A percentile compares a stretch with the other conserved stretches of the same genome.
Evolutionary conservation across 192 early-diverging fungal species (phyloP).

Genomic region (Dissophora globulifera): DNA sequence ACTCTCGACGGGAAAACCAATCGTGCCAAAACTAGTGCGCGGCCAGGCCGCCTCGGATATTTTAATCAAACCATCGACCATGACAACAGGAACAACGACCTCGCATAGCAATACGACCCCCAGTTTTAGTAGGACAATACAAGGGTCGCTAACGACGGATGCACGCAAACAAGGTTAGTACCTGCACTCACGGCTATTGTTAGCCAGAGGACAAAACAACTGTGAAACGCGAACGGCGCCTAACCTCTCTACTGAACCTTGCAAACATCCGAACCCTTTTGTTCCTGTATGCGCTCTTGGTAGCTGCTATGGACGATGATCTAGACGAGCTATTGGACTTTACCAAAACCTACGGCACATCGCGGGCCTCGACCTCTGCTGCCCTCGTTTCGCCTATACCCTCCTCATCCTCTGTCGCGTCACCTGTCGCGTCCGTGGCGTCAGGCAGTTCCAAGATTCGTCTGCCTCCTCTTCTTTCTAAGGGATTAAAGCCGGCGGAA

Average conservation of each 20-base stretch:
- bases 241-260: not conserved
- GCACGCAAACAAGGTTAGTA: constrained; percentile 10
- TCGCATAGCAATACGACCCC: not conserved
- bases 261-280: not conserved
- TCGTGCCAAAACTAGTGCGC: constrained; percentile 41
- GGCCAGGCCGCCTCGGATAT: constrained; percentile 40
- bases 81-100: not conserved
- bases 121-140: constrained; percentile 2
- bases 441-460: not conserved
- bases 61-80: constrained; percentile 26
- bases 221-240: too few species aligned
- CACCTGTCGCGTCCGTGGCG: not conserved
- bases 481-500: not conserved
- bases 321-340: constrained; percentile 46
- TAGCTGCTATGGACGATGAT: constrained; percentile 31
- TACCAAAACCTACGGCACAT: constrained; percentile 34
- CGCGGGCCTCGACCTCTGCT: not conserved
- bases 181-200: not conserved
- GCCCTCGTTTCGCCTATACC: too few species aligned
- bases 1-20: constrained; percentile 41
- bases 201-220: too few species aligned
- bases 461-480: constrained; percentile 11
- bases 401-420: not conserved
- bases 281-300: not conserved
- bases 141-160: not conserved